phyloP scores from a whole-genome alignment of 2,329 filamentous ascomycete species.

The Erysiphe pulchra region DNA sequence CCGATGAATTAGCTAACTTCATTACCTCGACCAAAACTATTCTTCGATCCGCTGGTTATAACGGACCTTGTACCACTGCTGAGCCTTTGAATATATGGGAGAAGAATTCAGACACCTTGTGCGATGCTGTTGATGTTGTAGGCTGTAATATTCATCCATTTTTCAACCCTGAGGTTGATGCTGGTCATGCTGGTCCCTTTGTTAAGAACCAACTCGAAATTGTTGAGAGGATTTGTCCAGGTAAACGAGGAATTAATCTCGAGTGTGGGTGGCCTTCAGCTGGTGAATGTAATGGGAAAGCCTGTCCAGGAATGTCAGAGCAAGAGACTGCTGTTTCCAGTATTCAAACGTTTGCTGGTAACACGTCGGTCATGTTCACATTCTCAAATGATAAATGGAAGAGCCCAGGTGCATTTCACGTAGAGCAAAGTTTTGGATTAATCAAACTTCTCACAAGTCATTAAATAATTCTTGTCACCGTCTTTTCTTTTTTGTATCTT shows the following conservation, averaged over 20 bases:
- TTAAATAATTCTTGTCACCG: neutral
- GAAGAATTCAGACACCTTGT: constrained; percentile 33
- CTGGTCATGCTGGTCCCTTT: constrained; percentile 48
- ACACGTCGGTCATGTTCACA: constrained; percentile 57
- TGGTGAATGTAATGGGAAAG: constrained; percentile 45
- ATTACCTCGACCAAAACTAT: constrained; percentile 38
- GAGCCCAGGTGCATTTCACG: constrained; percentile 34
- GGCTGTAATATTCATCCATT: constrained; percentile 80
- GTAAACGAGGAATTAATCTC: constrained; percentile 52
- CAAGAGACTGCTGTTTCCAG: constrained; percentile 48
- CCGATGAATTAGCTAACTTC: constrained; percentile 39
- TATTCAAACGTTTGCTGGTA: constrained; percentile 40
- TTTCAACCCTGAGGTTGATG: constrained; percentile 52
- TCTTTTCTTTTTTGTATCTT: too few species aligned
- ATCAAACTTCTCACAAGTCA: constrained; percentile 5
- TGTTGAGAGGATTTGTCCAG: constrained; percentile 42
- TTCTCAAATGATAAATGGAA: constrained; percentile 68
- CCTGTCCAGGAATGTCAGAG: constrained; percentile 37
- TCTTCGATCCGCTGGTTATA: constrained; percentile 42
- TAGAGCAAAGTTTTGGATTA: constrained; percentile 61
- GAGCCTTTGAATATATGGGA: constrained; percentile 65
- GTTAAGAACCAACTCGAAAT: constrained; percentile 46
- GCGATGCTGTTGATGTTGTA: constrained; percentile 48
- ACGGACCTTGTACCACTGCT: constrained; percentile 53
- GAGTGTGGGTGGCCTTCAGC: constrained; percentile 73